Conservation (phyloP, 1,284 basidiomycete genomes). For the Fomitopsis betulina region DNA sequence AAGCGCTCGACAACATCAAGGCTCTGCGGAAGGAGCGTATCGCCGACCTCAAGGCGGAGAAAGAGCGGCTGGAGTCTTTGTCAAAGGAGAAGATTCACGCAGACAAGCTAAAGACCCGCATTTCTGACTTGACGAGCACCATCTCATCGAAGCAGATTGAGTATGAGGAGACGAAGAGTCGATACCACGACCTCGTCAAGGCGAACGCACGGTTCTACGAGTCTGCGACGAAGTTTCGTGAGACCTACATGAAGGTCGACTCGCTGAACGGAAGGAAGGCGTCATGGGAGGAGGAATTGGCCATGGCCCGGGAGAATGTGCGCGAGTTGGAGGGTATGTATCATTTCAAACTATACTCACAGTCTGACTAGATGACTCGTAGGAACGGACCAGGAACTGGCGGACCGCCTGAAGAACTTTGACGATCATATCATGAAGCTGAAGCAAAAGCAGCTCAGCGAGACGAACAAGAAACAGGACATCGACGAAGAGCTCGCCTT, state of each 20-base stretch:
- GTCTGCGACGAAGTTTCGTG: conserved; percentile 79
- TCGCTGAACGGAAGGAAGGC: conserved; percentile 62
- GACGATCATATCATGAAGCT: conserved; percentile 58
- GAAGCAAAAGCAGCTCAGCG: conserved; percentile 42
- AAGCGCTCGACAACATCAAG: conserved; percentile 95
- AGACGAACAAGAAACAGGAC: conserved; percentile 52
- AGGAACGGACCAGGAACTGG: conserved; percentile 81
- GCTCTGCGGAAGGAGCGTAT: conserved; percentile 84
- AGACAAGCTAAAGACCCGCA: conserved; percentile 73
- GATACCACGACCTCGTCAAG: conserved; percentile 64
- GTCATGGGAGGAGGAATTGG: conserved; percentile 50
- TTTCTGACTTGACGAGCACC: conserved; percentile 56
- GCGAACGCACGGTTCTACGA: conserved; percentile 84
- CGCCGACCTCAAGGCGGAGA: conserved; percentile 90
- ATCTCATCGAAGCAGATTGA: conserved; percentile 75
- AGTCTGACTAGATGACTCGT: conserved; percentile 5
- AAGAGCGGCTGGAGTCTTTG: conserved; percentile 80
- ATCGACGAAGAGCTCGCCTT: conserved; percentile 56
- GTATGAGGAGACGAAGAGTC: conserved; percentile 64
- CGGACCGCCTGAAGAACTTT: conserved; percentile 67
- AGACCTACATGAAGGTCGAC: conserved; percentile 75
- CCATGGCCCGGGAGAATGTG: conserved; percentile 64
- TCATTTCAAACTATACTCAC: background rate
- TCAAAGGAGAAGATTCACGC: conserved; percentile 84
- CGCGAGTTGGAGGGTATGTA: conserved; percentile 67